Evolutionary conservation across 495 filamentous ascomycete genomes (phyloP).

Genomic region (Penicillium soppii): DNA sequence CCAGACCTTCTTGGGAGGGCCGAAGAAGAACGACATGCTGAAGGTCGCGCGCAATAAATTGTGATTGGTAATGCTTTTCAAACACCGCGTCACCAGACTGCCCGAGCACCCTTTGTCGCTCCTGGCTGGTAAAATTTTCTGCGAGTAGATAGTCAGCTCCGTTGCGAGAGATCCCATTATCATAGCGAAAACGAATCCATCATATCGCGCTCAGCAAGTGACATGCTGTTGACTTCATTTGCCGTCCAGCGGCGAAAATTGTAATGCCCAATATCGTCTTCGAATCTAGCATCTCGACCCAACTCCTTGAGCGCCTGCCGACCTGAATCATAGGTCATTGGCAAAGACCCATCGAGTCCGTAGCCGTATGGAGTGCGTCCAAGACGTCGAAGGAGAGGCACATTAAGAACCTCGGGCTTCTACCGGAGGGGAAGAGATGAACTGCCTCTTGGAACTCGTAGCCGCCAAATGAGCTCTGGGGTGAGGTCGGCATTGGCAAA

Average conservation of each 20-base stretch:
- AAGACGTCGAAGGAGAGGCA: slow-evolving; percentile 23
- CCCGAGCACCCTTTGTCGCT: slow-evolving; percentile 29
- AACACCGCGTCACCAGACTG: slow-evolving; percentile 29
- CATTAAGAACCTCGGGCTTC: slow-evolving; percentile 28
- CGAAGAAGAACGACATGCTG: slow-evolving; percentile 29
- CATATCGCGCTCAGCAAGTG: too few species aligned
- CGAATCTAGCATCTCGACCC: slow-evolving; percentile 25
- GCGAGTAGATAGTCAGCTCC: neutral
- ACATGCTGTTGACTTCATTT: slow-evolving; percentile 37
- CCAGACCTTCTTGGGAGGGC: slow-evolving; percentile 20
- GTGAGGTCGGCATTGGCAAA: slow-evolving; percentile 28
- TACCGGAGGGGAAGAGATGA: slow-evolving; percentile 21
- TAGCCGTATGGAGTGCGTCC: slow-evolving; percentile 21
- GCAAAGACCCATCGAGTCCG: slow-evolving; percentile 21
- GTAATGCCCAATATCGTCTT: slow-evolving; percentile 34
- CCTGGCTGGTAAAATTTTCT: slow-evolving; percentile 29
- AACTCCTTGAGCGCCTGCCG: slow-evolving; percentile 15
- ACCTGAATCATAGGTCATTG: slow-evolving; percentile 25
- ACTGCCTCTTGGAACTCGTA: slow-evolving; percentile 24
- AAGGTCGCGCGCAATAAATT: slow-evolving; percentile 29
- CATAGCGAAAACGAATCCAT: too few species aligned
- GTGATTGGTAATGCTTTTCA: slow-evolving; percentile 30
- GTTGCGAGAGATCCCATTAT: neutral
- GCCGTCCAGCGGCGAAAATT: slow-evolving; percentile 28
- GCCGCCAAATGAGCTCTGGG: slow-evolving; percentile 28